Percentiles rank a stretch among this genome's conserved stretches.
phyloP scores from a whole-genome alignment of 768 basidiomycete genomes.

The Paxillus ammoniavirescens region DNA sequence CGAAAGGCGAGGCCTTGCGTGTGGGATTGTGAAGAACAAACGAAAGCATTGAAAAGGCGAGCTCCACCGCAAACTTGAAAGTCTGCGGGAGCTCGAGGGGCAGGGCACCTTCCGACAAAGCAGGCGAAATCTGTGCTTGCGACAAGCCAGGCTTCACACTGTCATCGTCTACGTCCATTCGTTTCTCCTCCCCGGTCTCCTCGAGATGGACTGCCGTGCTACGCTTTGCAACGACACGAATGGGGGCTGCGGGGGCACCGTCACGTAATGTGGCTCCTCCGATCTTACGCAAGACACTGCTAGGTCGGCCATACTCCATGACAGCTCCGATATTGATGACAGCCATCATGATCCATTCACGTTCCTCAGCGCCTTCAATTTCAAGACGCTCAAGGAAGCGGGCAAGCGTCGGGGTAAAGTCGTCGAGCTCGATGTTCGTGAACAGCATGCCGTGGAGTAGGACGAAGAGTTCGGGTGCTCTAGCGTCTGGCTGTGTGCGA shows the following conservation, averaged over 20 bases:
- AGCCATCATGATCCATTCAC: constrained; percentile 98
- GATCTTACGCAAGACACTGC: constrained; percentile 64
- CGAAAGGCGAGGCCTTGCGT: constrained; percentile 57
- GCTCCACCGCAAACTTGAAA: constrained; percentile 72
- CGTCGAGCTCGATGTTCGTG: constrained; percentile 92
- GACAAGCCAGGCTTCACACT: constrained; percentile 19
- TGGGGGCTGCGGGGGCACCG: constrained; percentile 30
- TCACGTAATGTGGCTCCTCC: constrained; percentile 47
- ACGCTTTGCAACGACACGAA: constrained; percentile 55
- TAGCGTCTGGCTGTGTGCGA: constrained; percentile 74
- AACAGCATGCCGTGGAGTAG: constrained; percentile 96
- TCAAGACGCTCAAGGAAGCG: constrained; percentile 85
- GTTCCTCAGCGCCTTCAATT: constrained; percentile 76
- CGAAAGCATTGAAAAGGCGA: constrained; percentile 77
- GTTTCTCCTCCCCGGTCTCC: constrained; percentile 44
- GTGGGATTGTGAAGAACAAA: constrained; percentile 64
- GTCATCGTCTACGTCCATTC: constrained; percentile 67
- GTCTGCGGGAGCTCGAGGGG: constrained; percentile 54
- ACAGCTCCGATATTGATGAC: constrained; percentile 77
- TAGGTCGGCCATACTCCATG: constrained; percentile 83
- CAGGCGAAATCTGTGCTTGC: constrained; percentile 23
- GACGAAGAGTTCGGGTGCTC: constrained; percentile 78
- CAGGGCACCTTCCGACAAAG: constrained; percentile 32
- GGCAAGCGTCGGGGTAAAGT: constrained; percentile 77
- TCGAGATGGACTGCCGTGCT: constrained; percentile 29